Percentiles rank a stretch among this genome's conserved stretches.
These are phyloP conservation scores for Pneumocystis jirovecii DNA, from an alignment of 1,139 yeast species.

Conservation along the genomic window DNA sequence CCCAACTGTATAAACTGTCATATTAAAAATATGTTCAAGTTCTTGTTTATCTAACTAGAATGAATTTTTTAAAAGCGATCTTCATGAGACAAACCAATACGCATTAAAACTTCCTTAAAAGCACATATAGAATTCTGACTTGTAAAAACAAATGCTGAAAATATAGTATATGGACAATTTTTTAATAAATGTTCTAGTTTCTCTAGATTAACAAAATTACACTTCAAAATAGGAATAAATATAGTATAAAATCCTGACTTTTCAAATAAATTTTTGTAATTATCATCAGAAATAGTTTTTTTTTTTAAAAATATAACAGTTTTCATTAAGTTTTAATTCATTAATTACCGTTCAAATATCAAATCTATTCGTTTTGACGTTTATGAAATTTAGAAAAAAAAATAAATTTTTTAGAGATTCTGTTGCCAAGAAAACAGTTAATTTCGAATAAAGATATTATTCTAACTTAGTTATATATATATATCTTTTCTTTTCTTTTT, in stretches of 20 bases:
- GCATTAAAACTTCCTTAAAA: background rate
- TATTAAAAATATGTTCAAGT: background rate
- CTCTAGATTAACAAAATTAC: background rate
- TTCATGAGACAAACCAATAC: background rate
- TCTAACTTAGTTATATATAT: background rate
- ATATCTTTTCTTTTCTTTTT: background rate
- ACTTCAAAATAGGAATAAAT: background rate
- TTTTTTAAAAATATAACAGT: background rate
- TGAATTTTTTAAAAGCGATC: background rate
- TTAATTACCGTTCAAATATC: background rate
- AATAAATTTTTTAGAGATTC: background rate
- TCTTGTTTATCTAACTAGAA: background rate
- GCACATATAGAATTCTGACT: background rate
- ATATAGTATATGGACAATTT: background rate
- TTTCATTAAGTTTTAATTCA: background rate
- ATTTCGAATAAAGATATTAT: background rate
- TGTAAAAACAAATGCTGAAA: background rate
- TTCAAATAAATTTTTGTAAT: background rate
- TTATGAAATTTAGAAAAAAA: background rate
- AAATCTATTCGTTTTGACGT: background rate
- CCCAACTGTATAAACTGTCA: conserved; percentile 70
- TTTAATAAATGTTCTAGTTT: background rate
- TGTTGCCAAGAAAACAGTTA: background rate
- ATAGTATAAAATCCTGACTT: background rate
- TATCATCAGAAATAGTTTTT: background rate